Evolutionary conservation across 352 stramenopile genomes (phyloP).

Genomic region (Phytophthora hybrid): DNA sequence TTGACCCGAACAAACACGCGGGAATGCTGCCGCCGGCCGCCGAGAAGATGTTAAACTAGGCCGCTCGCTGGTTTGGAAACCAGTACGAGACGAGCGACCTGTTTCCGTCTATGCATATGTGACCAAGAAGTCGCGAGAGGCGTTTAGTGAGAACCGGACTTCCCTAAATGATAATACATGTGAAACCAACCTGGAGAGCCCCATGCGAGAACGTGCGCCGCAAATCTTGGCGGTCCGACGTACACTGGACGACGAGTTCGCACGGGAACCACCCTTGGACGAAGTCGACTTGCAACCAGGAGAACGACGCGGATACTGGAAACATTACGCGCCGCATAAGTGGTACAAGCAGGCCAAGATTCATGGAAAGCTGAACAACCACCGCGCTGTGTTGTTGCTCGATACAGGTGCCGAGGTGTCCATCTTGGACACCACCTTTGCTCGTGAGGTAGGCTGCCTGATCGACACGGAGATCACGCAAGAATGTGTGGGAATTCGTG

Average conservation of each 20-base stretch:
- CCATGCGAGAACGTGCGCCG: background rate
- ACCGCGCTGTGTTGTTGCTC: slow-evolving; percentile 18
- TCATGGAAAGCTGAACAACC: slow-evolving; percentile 20
- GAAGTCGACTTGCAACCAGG: slow-evolving; percentile 17
- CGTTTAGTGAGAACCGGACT: too few species aligned
- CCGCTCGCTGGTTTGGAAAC: background rate
- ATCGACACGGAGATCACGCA: slow-evolving; percentile 10
- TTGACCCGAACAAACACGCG: background rate
- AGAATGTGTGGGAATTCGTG: too few species aligned
- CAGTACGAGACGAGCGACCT: background rate
- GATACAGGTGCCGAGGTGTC: slow-evolving; percentile 36
- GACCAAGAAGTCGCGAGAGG: too few species aligned
- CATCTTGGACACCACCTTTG: slow-evolving; percentile 19
- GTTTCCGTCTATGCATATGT: background rate
- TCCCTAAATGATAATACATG: too few species aligned
- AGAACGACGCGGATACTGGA: slow-evolving; percentile 36
- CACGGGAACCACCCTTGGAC: too few species aligned
- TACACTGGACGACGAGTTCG: too few species aligned
- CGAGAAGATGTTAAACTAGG: too few species aligned
- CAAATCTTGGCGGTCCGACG: too few species aligned
- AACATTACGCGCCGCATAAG: slow-evolving; percentile 26
- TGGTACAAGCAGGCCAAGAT: slow-evolving; percentile 36
- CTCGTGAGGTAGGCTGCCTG: slow-evolving; percentile 3
- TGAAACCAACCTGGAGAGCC: too few species aligned
- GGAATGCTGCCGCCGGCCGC: background rate